Base-by-base conservation (phyloP, 73 alveolate species). In the Paraurostyla sp. region DNA sequence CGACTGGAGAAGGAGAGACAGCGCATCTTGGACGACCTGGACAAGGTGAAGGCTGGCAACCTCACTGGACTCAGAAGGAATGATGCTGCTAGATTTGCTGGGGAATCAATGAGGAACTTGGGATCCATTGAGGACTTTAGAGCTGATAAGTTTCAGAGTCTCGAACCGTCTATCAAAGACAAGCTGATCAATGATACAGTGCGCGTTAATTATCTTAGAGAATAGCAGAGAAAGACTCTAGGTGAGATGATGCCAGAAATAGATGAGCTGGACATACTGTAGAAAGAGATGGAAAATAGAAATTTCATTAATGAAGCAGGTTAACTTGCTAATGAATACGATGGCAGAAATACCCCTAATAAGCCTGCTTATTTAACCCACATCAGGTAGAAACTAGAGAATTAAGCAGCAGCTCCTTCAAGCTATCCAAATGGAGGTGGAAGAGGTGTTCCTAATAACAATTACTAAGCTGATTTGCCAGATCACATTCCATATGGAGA, bases 1-100 rank as follows among this genome's bases (percentile, higher is more conserved):
- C 41, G 76, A 56, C 87, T 96, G 2, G 99, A 96, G 59, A 76
- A 73, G 23, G 98, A 96, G 52, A 41, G 99, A 80, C 52, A 68
- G 0, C 75, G 97, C 58, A 96, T 96, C 9, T 85, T 96, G 97
- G 92, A 93, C 11, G 97, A 93, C 48, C 83, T 78, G 42, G 97
- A 90, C n/a, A 93, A 90, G 49, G 65, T 86, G 0, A 85, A 93
- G 56, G 35, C 71, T 0, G 95, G 95, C 0, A 56, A 83, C 30
- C 56, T 42, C 18, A 25, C 41, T 57, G 80, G 71, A 0, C 27
- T 49, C 0, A 49, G 89, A 38, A 78, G 76, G 40, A 78, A 78
- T 38, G 89, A 78, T n/a, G 89, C 89, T 52, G 89, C 89, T 23
- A 49, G 89, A 35, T 36, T 33, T 6, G 89, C 78, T 43, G 89